phyloP scores from a whole-genome alignment of 2,329 filamentous ascomycete genomes.

The Calycina herbarum region DNA sequence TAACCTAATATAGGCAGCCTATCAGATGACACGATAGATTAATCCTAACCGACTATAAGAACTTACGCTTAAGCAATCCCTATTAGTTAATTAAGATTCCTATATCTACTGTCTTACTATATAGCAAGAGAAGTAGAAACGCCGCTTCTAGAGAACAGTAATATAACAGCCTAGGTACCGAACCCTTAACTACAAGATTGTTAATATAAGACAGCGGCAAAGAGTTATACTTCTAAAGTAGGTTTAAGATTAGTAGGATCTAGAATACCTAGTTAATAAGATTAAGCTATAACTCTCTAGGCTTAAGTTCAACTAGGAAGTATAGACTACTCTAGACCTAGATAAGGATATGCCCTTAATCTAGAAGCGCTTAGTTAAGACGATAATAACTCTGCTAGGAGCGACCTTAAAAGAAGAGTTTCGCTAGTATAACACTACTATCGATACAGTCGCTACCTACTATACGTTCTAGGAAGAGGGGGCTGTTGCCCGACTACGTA shows the following conservation, averaged over 20 bases:
- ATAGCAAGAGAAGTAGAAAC: slow-evolving; percentile 23
- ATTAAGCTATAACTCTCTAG: slow-evolving; percentile 26
- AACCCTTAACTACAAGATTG: slow-evolving; percentile 20
- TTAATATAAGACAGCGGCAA: slow-evolving; percentile 21
- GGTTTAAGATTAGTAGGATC: slow-evolving; percentile 19
- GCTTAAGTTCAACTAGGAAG: slow-evolving; percentile 18
- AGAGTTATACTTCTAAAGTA: slow-evolving; percentile 24
- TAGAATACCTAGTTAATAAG: slow-evolving; percentile 26
- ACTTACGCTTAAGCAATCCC: slow-evolving; percentile 23
- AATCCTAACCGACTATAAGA: slow-evolving; percentile 23
- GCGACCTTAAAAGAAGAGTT: slow-evolving; percentile 25
- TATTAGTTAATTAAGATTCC: slow-evolving; percentile 25
- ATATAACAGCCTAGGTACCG: slow-evolving; percentile 19
- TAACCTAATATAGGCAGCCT: slow-evolving; percentile 24
- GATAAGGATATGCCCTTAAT: slow-evolving; percentile 28
- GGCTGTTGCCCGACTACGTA: slow-evolving; percentile 21
- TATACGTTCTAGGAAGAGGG: slow-evolving; percentile 24
- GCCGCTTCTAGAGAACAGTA: slow-evolving; percentile 20
- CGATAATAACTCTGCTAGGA: slow-evolving; percentile 32
- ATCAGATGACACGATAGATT: slow-evolving; percentile 24
- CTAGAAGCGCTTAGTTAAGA: slow-evolving; percentile 33
- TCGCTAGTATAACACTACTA: slow-evolving; percentile 30
- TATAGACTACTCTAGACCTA: slow-evolving; percentile 23
- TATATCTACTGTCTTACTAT: slow-evolving; percentile 20
- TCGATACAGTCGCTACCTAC: slow-evolving; percentile 34